Evolutionary conservation across 2,329 filamentous ascomycete species (phyloP).

Genomic region (Xylariaceae sp.): DNA sequence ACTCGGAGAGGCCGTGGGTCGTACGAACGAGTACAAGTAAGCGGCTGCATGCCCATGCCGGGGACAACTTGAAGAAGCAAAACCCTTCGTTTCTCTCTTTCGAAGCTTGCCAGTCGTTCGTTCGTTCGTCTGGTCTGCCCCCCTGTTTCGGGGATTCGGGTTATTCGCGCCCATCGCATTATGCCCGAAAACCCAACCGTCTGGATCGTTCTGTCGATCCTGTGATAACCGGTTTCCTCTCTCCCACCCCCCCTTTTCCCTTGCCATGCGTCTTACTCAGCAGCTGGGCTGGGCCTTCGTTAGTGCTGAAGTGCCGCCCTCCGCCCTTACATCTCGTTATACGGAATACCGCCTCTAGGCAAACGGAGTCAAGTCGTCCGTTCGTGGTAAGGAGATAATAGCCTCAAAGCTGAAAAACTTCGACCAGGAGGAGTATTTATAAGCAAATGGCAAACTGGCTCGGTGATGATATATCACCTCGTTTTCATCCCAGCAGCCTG

Average conservation of each 20-base stretch:
- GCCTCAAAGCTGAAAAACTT: no score
- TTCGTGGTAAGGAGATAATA: background rate
- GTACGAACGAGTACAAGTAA: constrained; percentile 4
- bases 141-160: constrained; percentile 5
- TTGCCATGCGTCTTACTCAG: constrained; percentile 3
- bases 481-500: background rate
- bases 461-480: background rate
- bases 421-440: background rate
- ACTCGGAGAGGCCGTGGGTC: constrained; percentile 4
- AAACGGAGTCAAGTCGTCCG: constrained; percentile 1
- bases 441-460: constrained; percentile 4
- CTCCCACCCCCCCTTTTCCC: constrained; percentile 4
- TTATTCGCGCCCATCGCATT: background rate
- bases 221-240: constrained; percentile 11
- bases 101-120: background rate
- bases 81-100: background rate
- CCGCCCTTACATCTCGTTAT: constrained; percentile 3
- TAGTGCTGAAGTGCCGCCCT: background rate
- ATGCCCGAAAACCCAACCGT: constrained; percentile 9
- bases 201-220: constrained; percentile 16
- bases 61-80: background rate
- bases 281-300: background rate
- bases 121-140: no score
- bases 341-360: constrained; percentile 1
- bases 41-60: constrained; percentile 4